These are phyloP conservation scores for Phoma sp. DNA, from an alignment of 2,329 filamentous ascomycete genomes.

Conservation along the genomic window DNA sequence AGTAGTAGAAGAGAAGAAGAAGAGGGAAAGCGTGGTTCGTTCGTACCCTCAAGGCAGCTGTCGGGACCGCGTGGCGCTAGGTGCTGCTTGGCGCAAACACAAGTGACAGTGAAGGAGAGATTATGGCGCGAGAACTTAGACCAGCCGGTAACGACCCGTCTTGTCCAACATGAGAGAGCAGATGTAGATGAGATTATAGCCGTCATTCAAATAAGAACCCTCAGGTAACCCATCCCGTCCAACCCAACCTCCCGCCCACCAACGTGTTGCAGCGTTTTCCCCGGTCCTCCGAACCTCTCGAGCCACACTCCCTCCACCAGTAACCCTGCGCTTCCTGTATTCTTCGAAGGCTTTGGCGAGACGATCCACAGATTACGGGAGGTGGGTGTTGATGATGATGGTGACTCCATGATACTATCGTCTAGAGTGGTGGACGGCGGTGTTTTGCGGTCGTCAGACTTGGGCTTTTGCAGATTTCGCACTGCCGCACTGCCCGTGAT, in stretches of 20 bases:
- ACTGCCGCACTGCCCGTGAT: background rate
- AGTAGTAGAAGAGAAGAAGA: too few relatives aligned
- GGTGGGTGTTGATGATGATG: background rate
- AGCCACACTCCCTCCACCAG: conserved; percentile 6
- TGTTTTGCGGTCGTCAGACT: background rate
- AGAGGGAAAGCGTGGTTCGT: too few relatives aligned
- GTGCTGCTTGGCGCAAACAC: too few relatives aligned
- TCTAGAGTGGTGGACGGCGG: background rate
- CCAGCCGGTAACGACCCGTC: background rate
- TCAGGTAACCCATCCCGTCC: conserved; percentile 6
- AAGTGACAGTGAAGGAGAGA: too few relatives aligned
- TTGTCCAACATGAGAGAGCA: background rate
- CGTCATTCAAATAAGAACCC: conserved; percentile 4
- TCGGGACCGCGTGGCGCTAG: too few relatives aligned
- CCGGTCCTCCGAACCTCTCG: conserved; percentile 10
- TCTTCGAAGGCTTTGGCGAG: background rate
- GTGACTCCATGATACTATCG: background rate
- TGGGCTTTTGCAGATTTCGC: background rate
- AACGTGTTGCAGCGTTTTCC: background rate
- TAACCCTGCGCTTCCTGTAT: background rate
- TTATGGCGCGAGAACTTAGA: too few relatives aligned
- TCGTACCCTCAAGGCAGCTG: too few relatives aligned
- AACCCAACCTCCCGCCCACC: background rate
- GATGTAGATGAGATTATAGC: background rate
- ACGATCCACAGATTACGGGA: background rate